phyloP scores from a whole-genome alignment of 257 asterid species.

The Solanum dulcamara region DNA sequence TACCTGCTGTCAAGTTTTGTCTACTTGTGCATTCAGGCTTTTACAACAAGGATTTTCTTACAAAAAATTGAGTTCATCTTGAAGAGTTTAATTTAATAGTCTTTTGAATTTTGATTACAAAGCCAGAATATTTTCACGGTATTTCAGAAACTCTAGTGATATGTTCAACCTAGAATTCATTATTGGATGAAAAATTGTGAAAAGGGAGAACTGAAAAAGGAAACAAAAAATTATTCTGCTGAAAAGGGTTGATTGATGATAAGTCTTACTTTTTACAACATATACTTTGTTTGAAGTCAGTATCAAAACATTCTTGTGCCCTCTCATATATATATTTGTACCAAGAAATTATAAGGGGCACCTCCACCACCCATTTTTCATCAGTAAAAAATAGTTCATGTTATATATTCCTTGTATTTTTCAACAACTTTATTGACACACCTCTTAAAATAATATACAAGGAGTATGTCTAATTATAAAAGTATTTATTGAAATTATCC shows the following conservation, averaged over 20 bases:
- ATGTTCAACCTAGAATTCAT: constrained; percentile 26
- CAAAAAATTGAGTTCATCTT: not conserved
- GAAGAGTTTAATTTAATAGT: constrained; percentile 18
- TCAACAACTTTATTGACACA: not conserved
- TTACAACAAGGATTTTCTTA: not conserved
- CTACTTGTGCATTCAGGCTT: constrained; percentile 40
- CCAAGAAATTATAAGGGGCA: not conserved
- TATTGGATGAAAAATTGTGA: not conserved
- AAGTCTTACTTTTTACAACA: constrained; percentile 10
- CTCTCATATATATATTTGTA: not conserved
- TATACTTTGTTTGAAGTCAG: constrained; percentile 9
- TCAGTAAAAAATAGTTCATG: not conserved
- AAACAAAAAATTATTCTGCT: not conserved
- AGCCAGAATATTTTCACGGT: constrained; percentile 13
- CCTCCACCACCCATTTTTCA: not conserved
- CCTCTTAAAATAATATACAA: not conserved
- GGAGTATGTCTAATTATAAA: not conserved
- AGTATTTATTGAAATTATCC: not conserved
- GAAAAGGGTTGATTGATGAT: not conserved
- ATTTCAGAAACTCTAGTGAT: constrained; percentile 13
- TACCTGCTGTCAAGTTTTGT: constrained; percentile 40
- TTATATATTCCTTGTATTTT: not conserved
- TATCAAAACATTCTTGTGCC: constrained; percentile 21
- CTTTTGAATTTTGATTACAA: constrained; percentile 12
- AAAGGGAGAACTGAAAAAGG: not conserved